Evolutionary conservation across 2,329 filamentous ascomycete genomes (phyloP).

Genomic region (Cercospora beticola): DNA sequence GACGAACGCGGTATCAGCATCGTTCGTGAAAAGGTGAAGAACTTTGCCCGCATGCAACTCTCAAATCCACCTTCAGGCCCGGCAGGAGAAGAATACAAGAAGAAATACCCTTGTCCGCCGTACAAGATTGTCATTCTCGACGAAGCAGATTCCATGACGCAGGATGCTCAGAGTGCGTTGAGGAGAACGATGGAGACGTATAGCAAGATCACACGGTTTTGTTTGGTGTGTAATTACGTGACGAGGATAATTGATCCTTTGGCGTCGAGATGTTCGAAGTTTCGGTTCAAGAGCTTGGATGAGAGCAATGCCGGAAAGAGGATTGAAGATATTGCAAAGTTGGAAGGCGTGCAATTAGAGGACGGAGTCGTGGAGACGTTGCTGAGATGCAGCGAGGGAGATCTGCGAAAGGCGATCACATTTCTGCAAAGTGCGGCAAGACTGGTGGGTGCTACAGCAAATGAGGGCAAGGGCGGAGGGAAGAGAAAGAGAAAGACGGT

Average conservation of each 20-base stretch:
- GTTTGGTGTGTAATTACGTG: slow-evolving; percentile 97
- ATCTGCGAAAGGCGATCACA: slow-evolving; percentile 93
- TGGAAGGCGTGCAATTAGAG: slow-evolving; percentile 74
- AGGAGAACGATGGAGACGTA: slow-evolving; percentile 98
- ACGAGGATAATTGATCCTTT: slow-evolving; percentile 96
- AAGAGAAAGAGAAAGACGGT: slow-evolving; percentile 51
- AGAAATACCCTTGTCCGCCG: slow-evolving; percentile 85
- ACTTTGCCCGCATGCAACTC: slow-evolving; percentile 94
- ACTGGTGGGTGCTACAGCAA: slow-evolving; percentile 63
- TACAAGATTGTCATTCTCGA: slow-evolving; percentile 99
- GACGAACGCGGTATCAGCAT: slow-evolving; percentile 98
- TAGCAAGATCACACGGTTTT: slow-evolving; percentile 93
- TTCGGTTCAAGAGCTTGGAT: slow-evolving; percentile 94
- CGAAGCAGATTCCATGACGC: slow-evolving; percentile 98
- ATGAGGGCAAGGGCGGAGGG: slow-evolving; percentile 28
- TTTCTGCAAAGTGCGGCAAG: slow-evolving; percentile 92
- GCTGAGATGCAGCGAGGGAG: slow-evolving; percentile 86
- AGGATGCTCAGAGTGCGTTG: slow-evolving; percentile 91
- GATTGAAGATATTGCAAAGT: slow-evolving; percentile 75
- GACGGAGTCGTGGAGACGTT: slow-evolving; percentile 79
- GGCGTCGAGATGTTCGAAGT: slow-evolving; percentile 91
- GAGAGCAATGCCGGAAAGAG: slow-evolving; percentile 77
- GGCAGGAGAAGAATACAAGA: slow-evolving; percentile 59
- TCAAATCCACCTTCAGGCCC: slow-evolving; percentile 69
- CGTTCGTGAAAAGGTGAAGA: slow-evolving; percentile 95